Evolutionary conservation across 345 rosid species (phyloP), one percentile per base, ranked within the genome.

Genomic region (Linum lewisii): DNA sequence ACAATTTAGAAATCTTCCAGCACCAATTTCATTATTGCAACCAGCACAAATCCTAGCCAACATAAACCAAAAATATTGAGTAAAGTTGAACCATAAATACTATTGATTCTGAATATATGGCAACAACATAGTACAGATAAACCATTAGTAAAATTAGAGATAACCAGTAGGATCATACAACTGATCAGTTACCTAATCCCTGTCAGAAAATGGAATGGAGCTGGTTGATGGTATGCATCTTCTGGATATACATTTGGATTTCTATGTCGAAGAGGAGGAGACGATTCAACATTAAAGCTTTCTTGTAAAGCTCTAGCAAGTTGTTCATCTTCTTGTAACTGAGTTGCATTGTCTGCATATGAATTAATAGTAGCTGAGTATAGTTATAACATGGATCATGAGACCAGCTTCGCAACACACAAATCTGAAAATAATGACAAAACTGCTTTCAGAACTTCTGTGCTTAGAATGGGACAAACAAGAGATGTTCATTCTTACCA

Each of bases 251-350:
- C 60, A 62, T 61, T 65, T 57, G 69, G 66, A 51, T 55, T 26
- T 5, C 20, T 11, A 57, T 15, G 6, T 34, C 21, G 44, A 59
- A 66, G 53, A 32, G 44, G 63, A 51, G 85, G 80, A 56, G 94
- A 78, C 72, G 86, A 71, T 66, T 81, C 87, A 54, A 80, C 69
- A 22, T 58, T 78, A 78, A 89, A 73, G 74, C 97, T 93, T 66
- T 89, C 95, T 77, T 89, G 92, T 66, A 85, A 6, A 22, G 97
- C 99, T 78, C 84, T 80, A 24, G 97, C 99, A 73, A 93, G 92
- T 60, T 74, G 91, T 67, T 89, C 99, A 75, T 93, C 97, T 71
- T 89, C 99, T 66, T 82, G 83, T 67, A 82, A 64, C 58, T 76
- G 89, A 61, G 71, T 55, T 47, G 74, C 78, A 42, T 74, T 69